These are phyloP conservation scores for Cercospora sesami DNA, from an alignment of 2,329 filamentous ascomycete species.

Conservation along the genomic window DNA sequence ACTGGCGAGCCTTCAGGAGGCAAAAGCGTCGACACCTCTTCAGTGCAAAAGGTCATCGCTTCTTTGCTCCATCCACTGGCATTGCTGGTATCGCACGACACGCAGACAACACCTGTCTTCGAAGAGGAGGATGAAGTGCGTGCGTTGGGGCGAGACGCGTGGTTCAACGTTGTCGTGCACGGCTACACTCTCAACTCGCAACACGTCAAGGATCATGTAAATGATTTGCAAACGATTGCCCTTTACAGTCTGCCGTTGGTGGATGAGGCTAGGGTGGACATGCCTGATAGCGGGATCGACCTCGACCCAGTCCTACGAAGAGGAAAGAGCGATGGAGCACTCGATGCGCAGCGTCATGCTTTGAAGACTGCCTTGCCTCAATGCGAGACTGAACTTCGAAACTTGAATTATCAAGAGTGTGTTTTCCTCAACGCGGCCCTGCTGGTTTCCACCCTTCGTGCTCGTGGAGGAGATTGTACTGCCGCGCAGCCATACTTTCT, in stretches of 20 bases:
- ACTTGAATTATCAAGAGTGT: slow-evolving; percentile 82
- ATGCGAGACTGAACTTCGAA: slow-evolving; percentile 74
- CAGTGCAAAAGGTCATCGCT: slow-evolving; percentile 82
- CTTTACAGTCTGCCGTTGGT: slow-evolving; percentile 84
- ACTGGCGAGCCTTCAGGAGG: slow-evolving; percentile 76
- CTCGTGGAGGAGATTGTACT: slow-evolving; percentile 83
- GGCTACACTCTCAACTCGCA: slow-evolving; percentile 77
- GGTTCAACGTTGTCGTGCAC: slow-evolving; percentile 97
- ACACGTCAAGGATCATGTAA: slow-evolving; percentile 68
- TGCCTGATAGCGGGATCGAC: slow-evolving; percentile 94
- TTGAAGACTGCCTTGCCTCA: slow-evolving; percentile 72
- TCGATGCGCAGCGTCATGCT: slow-evolving; percentile 75
- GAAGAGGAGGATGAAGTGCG: slow-evolving; percentile 53
- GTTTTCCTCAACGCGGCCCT: slow-evolving; percentile 91
- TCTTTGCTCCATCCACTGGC: slow-evolving; percentile 87
- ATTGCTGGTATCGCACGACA: slow-evolving; percentile 70
- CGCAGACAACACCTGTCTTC: slow-evolving; percentile 41
- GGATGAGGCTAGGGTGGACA: slow-evolving; percentile 81
- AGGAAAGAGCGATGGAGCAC: slow-evolving; percentile 77
- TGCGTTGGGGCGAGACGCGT: slow-evolving; percentile 77
- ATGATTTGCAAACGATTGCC: slow-evolving; percentile 80
- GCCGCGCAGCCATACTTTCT: slow-evolving; percentile 88
- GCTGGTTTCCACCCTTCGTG: slow-evolving; percentile 83
- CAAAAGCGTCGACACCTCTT: slow-evolving; percentile 55
- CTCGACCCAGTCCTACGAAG: slow-evolving; percentile 89